phyloP scores from a whole-genome alignment of 2,329 filamentous ascomycete species.

The Trichoderma sp. region DNA sequence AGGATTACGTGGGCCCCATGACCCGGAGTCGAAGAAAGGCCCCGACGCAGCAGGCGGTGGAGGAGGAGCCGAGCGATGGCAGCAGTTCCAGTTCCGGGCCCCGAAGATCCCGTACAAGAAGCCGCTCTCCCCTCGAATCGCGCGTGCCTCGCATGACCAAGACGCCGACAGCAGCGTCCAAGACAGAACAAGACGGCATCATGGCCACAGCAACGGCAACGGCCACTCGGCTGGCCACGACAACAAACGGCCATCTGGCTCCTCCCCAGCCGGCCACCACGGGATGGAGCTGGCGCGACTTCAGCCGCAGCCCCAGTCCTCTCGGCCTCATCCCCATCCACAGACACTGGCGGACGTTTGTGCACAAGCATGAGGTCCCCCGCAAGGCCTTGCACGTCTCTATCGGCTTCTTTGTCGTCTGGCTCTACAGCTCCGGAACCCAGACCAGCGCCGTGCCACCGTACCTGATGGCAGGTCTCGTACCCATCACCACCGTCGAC shows the following conservation, averaged over 20 bases:
- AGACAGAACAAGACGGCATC: constrained; percentile 28
- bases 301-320: constrained; percentile 89
- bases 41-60: constrained; percentile 56
- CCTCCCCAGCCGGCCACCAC: constrained; percentile 60
- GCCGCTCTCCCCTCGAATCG: constrained; percentile 62
- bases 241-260: constrained; percentile 64
- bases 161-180: constrained; percentile 37
- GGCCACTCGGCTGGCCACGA: constrained; percentile 24
- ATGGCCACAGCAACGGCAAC: constrained; percentile 30
- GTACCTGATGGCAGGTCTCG: constrained; percentile 72
- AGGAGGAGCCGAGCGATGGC: constrained; percentile 53
- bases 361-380: constrained; percentile 95
- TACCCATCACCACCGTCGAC: constrained; percentile 82
- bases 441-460: constrained; percentile 79
- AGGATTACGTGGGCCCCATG: constrained; percentile 64
- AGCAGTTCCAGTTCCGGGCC: constrained; percentile 41
- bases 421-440: constrained; percentile 76
- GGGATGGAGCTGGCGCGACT: constrained; percentile 78
- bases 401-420: constrained; percentile 90
- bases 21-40: constrained; percentile 70
- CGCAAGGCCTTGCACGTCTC: constrained; percentile 91
- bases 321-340: constrained; percentile 95
- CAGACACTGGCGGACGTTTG: constrained; percentile 82
- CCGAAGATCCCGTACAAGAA: constrained; percentile 66
- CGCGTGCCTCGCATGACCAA: constrained; percentile 53